Evolutionary conservation across 1,139 yeast species (phyloP), one percentile per base, ranked within the genome.

Genomic region (Pichia sp.): DNA sequence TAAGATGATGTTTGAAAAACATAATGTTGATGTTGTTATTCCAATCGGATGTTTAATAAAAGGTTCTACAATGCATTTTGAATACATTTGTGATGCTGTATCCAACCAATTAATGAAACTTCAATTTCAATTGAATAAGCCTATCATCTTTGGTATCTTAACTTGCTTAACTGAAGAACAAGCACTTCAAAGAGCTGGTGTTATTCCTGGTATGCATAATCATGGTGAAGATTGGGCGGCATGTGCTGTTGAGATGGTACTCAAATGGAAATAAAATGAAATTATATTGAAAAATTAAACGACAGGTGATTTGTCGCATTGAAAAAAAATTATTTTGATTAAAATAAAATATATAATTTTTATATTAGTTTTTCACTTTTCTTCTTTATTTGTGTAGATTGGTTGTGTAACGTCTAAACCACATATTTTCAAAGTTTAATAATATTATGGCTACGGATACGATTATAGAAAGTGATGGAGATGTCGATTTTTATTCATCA

Each of bases 151-250:
- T 63, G 98, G 98, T 52, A 81, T 92, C 31, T 77, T 92, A 63
- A 92, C 97, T 34, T 90, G 97, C 67, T 70, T 90, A 61, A 89
- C 96, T 31, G 96, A 89, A 58, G 92, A 84, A 61, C 98, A 92
- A 70, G 98, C 98, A 26, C 77, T 83, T 59, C 83, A 83, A 34
- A 81, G 98, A 68, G 96, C 97, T 9, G 98, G 97, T n/a, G 70
- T 92, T 55, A 77, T 83, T 53, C 72, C 71, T 33, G 87, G 83
- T 44, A 77, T 80, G 82, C 98, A 92, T 69, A 92, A 92, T 72
- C 98, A 92, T 64, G 98, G 98, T 55, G 88, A 79, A 63, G 97
- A 92, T 68, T 92, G 97, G 97, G 98, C 95, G 59, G 92, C 95
- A 42, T 97, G 97, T 52, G 97, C 97, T n/a, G 96, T 92, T 37